Percentiles rank a stretch among this genome's conserved stretches.
These are phyloP conservation scores for Scortechinia acanthostroma DNA, from an alignment of 2,329 filamentous ascomycete species.

Conservation along the genomic window DNA sequence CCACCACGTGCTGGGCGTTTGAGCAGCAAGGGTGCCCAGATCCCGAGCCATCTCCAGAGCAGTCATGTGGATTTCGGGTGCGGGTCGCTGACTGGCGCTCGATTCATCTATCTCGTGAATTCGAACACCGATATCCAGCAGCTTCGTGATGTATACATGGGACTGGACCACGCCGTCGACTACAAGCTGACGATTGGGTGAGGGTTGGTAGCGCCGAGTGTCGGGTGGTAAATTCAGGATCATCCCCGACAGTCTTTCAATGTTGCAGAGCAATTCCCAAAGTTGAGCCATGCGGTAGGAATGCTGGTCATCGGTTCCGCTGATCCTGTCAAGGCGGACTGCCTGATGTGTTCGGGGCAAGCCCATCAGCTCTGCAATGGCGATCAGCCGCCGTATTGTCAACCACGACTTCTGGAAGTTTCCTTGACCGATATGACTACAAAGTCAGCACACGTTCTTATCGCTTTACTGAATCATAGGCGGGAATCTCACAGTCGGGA, in stretches of 20 bases:
- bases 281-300: conserved; percentile 13
- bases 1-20: conserved; percentile 12
- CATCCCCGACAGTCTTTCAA: conserved; percentile 19
- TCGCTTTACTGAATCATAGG: background rate
- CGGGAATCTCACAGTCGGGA: conserved; percentile 19
- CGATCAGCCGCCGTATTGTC: conserved; percentile 21
- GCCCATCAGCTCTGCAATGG: conserved; percentile 25
- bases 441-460: background rate
- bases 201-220: conserved; percentile 13
- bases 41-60: conserved; percentile 14
- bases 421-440: conserved; percentile 18
- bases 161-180: conserved; percentile 11
- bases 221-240: conserved; percentile 23
- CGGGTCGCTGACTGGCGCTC: conserved; percentile 7
- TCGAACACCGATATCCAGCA: conserved; percentile 12
- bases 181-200: conserved; percentile 8
- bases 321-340: conserved; percentile 5
- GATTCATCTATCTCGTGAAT: conserved; percentile 14
- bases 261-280: conserved; percentile 19
- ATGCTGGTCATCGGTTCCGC: conserved; percentile 5
- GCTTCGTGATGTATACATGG: conserved; percentile 12
- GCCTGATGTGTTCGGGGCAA: conserved; percentile 12
- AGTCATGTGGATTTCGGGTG: conserved; percentile 10
- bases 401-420: conserved; percentile 24
- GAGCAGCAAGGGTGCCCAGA: conserved; percentile 11